Base-by-base conservation (phyloP, 257 asterid species). In the Petrea volubilis region DNA sequence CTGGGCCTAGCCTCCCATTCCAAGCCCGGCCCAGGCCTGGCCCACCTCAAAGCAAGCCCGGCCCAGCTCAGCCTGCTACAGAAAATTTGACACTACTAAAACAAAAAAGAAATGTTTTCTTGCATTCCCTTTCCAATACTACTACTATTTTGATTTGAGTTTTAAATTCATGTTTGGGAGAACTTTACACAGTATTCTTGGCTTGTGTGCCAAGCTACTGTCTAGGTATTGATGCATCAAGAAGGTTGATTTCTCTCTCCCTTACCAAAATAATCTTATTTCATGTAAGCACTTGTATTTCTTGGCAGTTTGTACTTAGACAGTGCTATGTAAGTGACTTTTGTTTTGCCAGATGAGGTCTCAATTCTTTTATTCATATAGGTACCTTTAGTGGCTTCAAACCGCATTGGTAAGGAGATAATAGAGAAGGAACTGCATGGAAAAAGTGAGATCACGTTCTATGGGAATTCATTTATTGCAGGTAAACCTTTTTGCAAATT, bases 341-440 rank as follows among this genome's bases (percentile, higher is more conserved):
- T 47, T 65, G 41, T 25, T 43, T 40, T 71, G 55, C 33, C n/a
- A 25, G 57, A 46, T 49, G 28, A 46, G 18, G n/a, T 21, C 29
- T 2, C 41, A 6, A 56, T 58, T 50, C 76, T 70, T 68, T 67
- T 0, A 53, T 60, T 41, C 57, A 43, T 72, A 23, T 79, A 92
- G 99, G 98, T 95, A 28, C 99, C 99, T 74, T 75, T 92, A 77
- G 89, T 95, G 24, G 97, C 97, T 27, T 90, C 99, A 68, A 95
- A 95, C 83, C 97, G 98, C 77, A 64, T 95, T 1, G 97, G 99
- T 10, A 88, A 88, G 79, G 99, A 95, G 84, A 76, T 76, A 31
- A 84, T 95, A 44, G 75, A 80, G 86, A 95, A 97, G 17, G 97
- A 92, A 56, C n/a, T n/a, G n/a, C 96, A 87, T 77, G 99, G 99